phyloP scores from a whole-genome alignment of 2,329 filamentous ascomycete species.

The Trichoderma sp. region DNA sequence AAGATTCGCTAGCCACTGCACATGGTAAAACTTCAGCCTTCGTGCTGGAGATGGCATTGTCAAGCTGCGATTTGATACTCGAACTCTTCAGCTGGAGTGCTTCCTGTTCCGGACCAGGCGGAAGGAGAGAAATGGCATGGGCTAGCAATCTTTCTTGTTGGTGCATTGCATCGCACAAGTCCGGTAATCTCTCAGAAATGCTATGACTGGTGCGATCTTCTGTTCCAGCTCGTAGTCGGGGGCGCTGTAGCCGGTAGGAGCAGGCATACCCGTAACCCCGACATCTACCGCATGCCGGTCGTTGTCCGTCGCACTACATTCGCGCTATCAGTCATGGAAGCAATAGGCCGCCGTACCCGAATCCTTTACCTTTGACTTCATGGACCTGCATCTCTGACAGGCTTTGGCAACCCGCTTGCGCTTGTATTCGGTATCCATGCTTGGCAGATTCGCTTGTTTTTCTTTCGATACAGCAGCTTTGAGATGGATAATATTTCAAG shows the following conservation, averaged over 20 bases:
- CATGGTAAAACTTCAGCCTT: no score
- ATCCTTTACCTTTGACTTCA: background rate
- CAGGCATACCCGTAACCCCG: background rate
- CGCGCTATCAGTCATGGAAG: no score
- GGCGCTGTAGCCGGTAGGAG: background rate
- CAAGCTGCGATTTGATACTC: no score
- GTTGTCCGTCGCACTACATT: background rate
- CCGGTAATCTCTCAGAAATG: background rate
- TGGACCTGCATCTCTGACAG: slow-evolving; percentile 3
- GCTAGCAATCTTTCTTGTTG: background rate
- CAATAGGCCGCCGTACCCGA: no score
- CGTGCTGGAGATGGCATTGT: no score
- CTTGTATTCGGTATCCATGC: background rate
- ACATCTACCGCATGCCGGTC: background rate
- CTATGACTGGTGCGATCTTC: background rate
- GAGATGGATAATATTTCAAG: no score
- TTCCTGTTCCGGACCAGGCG: no score
- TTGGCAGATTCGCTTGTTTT: no score
- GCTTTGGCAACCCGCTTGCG: slow-evolving; percentile 7
- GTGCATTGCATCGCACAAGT: slow-evolving; percentile 4
- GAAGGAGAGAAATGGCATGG: no score
- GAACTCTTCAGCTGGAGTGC: no score
- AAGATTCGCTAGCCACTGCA: no score
- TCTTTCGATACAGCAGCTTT: no score
- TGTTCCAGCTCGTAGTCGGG: background rate